Conservation (phyloP, 305 asterid species). For the Plantago rigida region DNA sequence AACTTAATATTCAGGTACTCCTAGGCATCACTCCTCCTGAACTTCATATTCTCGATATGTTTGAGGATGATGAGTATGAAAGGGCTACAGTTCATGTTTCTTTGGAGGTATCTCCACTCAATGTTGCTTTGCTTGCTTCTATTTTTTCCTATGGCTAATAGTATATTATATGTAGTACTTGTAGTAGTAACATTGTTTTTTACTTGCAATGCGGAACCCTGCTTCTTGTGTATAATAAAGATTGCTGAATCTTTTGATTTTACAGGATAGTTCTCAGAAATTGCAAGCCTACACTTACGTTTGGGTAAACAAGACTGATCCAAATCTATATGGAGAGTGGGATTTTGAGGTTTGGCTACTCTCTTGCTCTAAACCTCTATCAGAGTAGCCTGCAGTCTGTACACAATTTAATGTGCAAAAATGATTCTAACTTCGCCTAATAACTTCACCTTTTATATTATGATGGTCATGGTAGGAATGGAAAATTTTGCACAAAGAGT, state of each 20-base stretch:
- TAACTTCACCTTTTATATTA: not conserved
- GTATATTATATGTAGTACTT: not conserved
- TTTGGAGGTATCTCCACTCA: conserved; percentile 36
- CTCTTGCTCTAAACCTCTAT: not conserved
- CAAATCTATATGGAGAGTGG: conserved; percentile 69
- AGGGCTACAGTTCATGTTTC: conserved; percentile 48
- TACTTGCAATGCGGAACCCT: not conserved
- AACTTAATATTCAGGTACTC: conserved; percentile 47
- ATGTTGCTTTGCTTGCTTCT: no score
- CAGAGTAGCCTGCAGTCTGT: not conserved
- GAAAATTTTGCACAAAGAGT: conserved; percentile 53
- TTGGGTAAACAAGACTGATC: conserved; percentile 68
- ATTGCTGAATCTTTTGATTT: not conserved
- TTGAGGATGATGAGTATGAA: conserved; percentile 79
- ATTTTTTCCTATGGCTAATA: no score
- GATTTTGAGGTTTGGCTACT: conserved; percentile 52
- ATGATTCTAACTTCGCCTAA: no score
- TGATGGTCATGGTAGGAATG: conserved; percentile 42
- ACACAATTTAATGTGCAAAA: no score
- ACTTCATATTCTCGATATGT: conserved; percentile 59
- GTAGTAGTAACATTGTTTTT: not conserved
- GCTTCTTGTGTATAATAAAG: not conserved
- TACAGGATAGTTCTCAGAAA: conserved; percentile 60
- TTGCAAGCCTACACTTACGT: conserved; percentile 52
- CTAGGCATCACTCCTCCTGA: conserved; percentile 59